phyloP scores from a whole-genome alignment of 495 filamentous ascomycete genomes.

The Neurospora sp. region DNA sequence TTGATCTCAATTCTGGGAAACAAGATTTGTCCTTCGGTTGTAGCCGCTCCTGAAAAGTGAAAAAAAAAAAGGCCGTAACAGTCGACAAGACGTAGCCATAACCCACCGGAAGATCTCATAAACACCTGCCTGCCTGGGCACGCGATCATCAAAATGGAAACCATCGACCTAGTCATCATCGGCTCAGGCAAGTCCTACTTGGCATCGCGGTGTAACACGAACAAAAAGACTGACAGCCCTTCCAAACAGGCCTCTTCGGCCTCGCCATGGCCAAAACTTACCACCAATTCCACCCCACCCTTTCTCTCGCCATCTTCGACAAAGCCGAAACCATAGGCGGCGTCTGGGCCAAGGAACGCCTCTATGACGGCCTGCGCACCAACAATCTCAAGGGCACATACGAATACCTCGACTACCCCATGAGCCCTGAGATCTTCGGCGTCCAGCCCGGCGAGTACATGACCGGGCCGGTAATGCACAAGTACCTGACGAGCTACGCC shows the following conservation, averaged over 20 bases:
- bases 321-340: conserved; percentile 46
- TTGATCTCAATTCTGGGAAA: not conserved
- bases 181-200: conserved; percentile 27
- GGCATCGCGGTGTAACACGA: too few relatives aligned
- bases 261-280: conserved; percentile 32
- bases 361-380: conserved; percentile 58
- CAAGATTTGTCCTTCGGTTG: not conserved
- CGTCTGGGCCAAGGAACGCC: conserved; percentile 53
- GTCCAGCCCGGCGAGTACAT: conserved; percentile 57
- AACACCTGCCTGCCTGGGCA: not conserved
- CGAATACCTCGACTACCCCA: conserved; percentile 65
- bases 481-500: conserved; percentile 56
- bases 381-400: conserved; percentile 53
- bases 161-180: conserved; percentile 33
- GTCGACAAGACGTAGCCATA: not conserved
- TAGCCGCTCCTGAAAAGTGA: not conserved
- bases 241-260: conserved; percentile 30
- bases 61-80: not conserved
- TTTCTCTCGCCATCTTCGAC: conserved; percentile 30
- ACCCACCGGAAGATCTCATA: not conserved
- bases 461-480: conserved; percentile 51
- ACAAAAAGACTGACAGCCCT: not conserved
- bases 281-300: conserved; percentile 28
- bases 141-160: conserved; percentile 22
- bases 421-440: conserved; percentile 48